phyloP scores from a whole-genome alignment of 208 protist genomes.

The Crithidia acanthocephali region DNA sequence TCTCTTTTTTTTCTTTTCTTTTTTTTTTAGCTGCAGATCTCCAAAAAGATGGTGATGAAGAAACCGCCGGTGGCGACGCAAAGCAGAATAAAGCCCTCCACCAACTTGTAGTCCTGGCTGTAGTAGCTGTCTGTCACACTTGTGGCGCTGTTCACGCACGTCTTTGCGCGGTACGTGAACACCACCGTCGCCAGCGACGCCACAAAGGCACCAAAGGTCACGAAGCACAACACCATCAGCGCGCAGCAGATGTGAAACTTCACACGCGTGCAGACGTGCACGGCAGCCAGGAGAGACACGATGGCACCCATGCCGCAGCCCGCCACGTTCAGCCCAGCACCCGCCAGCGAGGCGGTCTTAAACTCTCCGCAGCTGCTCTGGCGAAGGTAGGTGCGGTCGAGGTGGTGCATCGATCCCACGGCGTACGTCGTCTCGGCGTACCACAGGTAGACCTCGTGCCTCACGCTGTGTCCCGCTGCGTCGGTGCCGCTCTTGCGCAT shows the following conservation, averaged over 20 bases:
- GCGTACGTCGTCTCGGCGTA: conserved; percentile 25
- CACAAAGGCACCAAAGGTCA: conserved; percentile 18
- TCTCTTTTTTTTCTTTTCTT: conserved; percentile 8
- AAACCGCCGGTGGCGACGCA: conserved; percentile 37
- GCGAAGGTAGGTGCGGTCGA: conserved; percentile 10
- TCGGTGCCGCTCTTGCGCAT: conserved; percentile 8
- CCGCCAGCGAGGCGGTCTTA: neutral
- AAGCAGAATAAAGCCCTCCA: conserved; percentile 42
- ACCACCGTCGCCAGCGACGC: conserved; percentile 15
- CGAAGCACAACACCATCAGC: conserved; percentile 30
- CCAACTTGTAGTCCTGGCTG: conserved; percentile 24
- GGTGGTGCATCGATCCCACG: neutral
- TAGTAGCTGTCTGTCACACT: conserved; percentile 4
- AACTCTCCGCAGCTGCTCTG: conserved; percentile 9
- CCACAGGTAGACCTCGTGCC: conserved; percentile 21
- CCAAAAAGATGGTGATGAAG: conserved; percentile 29
- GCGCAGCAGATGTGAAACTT: conserved; percentile 32
- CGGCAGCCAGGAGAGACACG: conserved; percentile 17
- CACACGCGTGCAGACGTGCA: conserved; percentile 10
- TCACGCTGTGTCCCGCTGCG: neutral
- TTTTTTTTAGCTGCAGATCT: conserved; percentile 23
- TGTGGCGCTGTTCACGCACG: conserved; percentile 15
- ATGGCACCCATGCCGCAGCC: conserved; percentile 22
- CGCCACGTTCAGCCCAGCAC: conserved; percentile 18
- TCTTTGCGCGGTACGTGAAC: conserved; percentile 4